Conservation (phyloP, 371 early-diverging fungal species). For the Saksenaea vasiformis region DNA sequence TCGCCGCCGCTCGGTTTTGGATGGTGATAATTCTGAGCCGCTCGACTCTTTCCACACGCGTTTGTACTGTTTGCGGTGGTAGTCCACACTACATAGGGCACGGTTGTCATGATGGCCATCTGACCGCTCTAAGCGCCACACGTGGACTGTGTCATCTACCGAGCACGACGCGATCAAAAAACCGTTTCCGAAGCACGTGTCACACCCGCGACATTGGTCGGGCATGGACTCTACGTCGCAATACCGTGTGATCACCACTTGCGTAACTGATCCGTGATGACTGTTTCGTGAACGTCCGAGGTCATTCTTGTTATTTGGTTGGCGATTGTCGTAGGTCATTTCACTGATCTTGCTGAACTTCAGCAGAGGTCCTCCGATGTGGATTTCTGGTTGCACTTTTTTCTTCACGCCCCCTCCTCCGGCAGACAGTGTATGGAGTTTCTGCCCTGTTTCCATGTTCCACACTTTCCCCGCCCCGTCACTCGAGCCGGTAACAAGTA, state of each 20-base stretch:
- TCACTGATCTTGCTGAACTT: slow-evolving; percentile 21
- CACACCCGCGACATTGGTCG: slow-evolving; percentile 28
- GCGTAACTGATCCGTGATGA: slow-evolving; percentile 31
- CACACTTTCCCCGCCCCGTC: slow-evolving; percentile 80
- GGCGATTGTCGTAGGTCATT: background rate
- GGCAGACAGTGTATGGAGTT: slow-evolving; percentile 29
- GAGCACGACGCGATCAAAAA: slow-evolving; percentile 40
- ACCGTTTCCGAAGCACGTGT: slow-evolving; percentile 37
- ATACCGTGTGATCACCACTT: slow-evolving; percentile 34
- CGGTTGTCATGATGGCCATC: slow-evolving; percentile 23
- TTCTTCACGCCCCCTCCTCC: slow-evolving; percentile 13
- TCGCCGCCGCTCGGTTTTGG: slow-evolving; percentile 5
- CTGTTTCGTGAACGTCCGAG: slow-evolving; percentile 4
- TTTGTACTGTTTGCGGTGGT: slow-evolving; percentile 22
- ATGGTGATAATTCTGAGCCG: background rate
- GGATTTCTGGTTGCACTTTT: slow-evolving; percentile 15
- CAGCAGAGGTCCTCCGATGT: slow-evolving; percentile 18
- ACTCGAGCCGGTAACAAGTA: slow-evolving; percentile 72
- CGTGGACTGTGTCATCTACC: slow-evolving; percentile 32
- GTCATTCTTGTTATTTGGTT: background rate
- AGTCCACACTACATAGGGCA: slow-evolving; percentile 27
- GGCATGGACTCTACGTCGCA: slow-evolving; percentile 30
- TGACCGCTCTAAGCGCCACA: slow-evolving; percentile 38
- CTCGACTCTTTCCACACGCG: background rate
- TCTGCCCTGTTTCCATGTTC: slow-evolving; percentile 72